These are phyloP conservation scores for Selaginella tamariscina DNA, from an alignment of 75 land plant genomes.

Conservation along the genomic window DNA sequence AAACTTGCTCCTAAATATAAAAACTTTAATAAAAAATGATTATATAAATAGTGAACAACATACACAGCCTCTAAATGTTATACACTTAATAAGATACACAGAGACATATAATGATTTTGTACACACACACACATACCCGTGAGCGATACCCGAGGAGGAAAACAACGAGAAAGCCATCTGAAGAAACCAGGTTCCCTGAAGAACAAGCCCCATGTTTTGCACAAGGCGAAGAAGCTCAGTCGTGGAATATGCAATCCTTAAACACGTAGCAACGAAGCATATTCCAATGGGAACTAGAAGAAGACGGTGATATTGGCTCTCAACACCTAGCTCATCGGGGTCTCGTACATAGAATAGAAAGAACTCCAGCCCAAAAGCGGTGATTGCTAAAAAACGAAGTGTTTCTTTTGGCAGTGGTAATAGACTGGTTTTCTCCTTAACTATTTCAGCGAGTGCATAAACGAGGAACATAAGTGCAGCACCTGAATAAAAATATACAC, in stretches of 20 bases:
- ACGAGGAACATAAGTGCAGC: constrained; percentile 24
- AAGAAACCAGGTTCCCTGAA: constrained; percentile 85
- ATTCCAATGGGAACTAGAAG: constrained; percentile 51
- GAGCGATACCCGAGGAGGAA: constrained; percentile 24
- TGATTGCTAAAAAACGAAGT: constrained; percentile 27
- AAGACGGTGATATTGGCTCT: constrained; percentile 59
- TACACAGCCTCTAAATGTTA: too few species aligned
- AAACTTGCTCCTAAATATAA: too few species aligned
- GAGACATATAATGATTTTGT: too few species aligned
- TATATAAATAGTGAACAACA: too few species aligned
- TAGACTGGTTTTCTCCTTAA: constrained; percentile 25
- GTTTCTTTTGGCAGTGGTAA: constrained; percentile 19
- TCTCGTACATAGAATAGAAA: constrained; percentile 46
- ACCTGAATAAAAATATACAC: too few species aligned
- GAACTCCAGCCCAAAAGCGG: constrained; percentile 56
- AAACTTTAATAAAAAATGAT: too few species aligned
- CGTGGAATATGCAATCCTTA: constrained; percentile 41
- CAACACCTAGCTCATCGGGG: constrained; percentile 48
- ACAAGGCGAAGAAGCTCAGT: constrained; percentile 33
- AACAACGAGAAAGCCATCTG: constrained; percentile 82
- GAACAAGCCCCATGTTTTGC: constrained; percentile 41
- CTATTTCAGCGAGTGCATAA: constrained; percentile 22
- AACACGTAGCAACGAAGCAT: constrained; percentile 34
- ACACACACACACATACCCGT: too few species aligned
- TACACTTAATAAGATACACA: too few species aligned